Percentiles rank a stretch among this genome's conserved stretches.
Evolutionary conservation across 2,329 filamentous ascomycete genomes (phyloP).

Genomic region (Hypoxylon sp.): DNA sequence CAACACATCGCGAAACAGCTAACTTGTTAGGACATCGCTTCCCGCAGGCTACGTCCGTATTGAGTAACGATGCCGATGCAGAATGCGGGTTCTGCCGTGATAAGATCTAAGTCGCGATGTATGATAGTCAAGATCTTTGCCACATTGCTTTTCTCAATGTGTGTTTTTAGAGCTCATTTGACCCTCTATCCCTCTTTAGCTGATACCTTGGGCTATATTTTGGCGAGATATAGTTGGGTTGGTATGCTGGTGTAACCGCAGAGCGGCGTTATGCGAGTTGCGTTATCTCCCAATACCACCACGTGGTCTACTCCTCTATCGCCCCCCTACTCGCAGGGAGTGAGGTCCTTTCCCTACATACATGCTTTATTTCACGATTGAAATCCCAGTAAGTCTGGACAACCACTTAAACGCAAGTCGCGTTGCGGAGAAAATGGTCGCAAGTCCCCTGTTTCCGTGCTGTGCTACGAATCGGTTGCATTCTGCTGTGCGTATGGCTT

Average conservation of each 20-base stretch:
- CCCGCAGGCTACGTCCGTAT: not conserved
- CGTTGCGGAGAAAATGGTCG: not conserved
- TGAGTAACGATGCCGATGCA: not conserved
- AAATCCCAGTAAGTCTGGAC: not conserved
- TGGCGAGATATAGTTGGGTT: not conserved
- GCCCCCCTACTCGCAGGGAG: not conserved
- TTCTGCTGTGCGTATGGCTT: slow-evolving; percentile 19
- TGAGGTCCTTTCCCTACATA: slow-evolving; percentile 1
- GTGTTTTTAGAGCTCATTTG: not conserved
- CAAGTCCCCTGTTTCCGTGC: slow-evolving; percentile 12
- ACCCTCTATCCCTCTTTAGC: not conserved
- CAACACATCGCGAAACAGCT: not conserved
- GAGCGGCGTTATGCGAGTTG: not conserved
- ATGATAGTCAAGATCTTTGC: slow-evolving; percentile 21
- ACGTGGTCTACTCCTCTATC: not conserved
- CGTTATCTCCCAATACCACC: not conserved
- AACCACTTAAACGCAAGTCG: not conserved
- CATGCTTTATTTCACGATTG: slow-evolving; percentile 6
- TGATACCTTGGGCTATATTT: slow-evolving; percentile 9
- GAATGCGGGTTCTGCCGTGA: slow-evolving; percentile 1
- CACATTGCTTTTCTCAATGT: not conserved
- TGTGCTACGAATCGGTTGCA: slow-evolving; percentile 28
- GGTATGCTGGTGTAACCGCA: not conserved
- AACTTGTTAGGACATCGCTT: not conserved
- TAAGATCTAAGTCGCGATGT: slow-evolving; percentile 14